Conservation (phyloP, 768 basidiomycete species). For the Mycena capillaripes region DNA sequence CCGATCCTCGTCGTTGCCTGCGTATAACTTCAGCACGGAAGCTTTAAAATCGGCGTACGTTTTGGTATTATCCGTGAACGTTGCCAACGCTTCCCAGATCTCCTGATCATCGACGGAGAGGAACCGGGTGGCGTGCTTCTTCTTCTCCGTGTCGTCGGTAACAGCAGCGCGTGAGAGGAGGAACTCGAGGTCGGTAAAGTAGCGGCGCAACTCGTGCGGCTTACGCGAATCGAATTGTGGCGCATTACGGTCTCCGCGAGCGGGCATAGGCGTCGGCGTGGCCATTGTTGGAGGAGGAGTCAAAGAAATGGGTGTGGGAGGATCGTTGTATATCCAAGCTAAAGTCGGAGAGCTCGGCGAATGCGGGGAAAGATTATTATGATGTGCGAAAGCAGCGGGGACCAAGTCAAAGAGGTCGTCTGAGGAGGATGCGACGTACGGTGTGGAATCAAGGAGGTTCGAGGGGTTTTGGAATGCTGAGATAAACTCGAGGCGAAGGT, state of each 20-base stretch:
- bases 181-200: constrained; percentile 38
- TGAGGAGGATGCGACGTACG: neutral
- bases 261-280: constrained; percentile 35
- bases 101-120: constrained; percentile 36
- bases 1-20: constrained; percentile 34
- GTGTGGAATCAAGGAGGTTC: neutral
- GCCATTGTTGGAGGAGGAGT: neutral
- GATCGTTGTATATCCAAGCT: constrained; percentile 13
- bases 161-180: constrained; percentile 14
- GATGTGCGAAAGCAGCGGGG: neutral
- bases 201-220: constrained; percentile 36
- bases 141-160: constrained; percentile 32
- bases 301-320: constrained; percentile 13
- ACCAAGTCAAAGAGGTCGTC: constrained; percentile 5
- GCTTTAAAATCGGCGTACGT: constrained; percentile 41
- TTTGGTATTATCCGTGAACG: constrained; percentile 17
- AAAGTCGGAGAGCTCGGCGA: neutral
- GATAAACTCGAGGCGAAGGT: constrained; percentile 14
- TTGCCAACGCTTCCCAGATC: constrained; percentile 35
- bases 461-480: constrained; percentile 5
- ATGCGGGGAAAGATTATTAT: constrained; percentile 21
- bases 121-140: constrained; percentile 31
- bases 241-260: constrained; percentile 34
- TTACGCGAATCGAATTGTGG: constrained; percentile 35
- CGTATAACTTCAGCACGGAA: constrained; percentile 41